A percentile compares a stretch with the other conserved stretches of the same genome.
Conservation (phyloP, 805 yeast genomes). For the Hanseniaspora clermontiae region DNA sequence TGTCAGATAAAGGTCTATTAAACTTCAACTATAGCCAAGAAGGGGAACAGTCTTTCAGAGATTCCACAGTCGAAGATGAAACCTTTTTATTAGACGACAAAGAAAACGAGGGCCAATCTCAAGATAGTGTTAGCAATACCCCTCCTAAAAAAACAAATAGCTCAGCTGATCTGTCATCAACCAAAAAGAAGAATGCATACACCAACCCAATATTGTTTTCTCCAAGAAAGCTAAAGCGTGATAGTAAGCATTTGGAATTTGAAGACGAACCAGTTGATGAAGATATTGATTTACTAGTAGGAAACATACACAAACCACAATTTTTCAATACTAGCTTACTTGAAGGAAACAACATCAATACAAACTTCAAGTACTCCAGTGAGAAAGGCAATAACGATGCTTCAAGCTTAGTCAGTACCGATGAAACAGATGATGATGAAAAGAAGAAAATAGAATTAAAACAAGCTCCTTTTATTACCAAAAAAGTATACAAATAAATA, state of each 20-base stretch:
- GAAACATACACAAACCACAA: neutral
- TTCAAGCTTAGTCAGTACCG: neutral
- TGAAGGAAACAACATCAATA: neutral
- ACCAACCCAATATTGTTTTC: conserved; percentile 11
- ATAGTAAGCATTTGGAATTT: neutral
- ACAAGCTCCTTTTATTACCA: neutral
- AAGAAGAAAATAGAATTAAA: neutral
- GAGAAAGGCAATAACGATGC: neutral
- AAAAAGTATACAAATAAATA: neutral
- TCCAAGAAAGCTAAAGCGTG: conserved; percentile 10
- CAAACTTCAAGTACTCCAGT: neutral
- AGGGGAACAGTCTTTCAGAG: neutral
- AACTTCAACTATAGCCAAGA: neutral
- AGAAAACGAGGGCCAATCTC: too few species aligned
- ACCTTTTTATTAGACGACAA: neutral
- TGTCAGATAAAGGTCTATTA: neutral
- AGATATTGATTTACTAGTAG: neutral
- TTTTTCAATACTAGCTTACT: neutral
- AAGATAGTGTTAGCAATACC: neutral
- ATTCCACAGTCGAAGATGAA: neutral
- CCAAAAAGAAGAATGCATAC: neutral
- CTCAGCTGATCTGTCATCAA: neutral
- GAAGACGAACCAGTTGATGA: neutral
- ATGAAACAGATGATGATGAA: neutral
- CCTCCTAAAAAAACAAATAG: neutral